These are phyloP conservation scores for Macrophomina pseudophaseolina DNA, from an alignment of 2,329 filamentous ascomycete species.

Conservation along the genomic window DNA sequence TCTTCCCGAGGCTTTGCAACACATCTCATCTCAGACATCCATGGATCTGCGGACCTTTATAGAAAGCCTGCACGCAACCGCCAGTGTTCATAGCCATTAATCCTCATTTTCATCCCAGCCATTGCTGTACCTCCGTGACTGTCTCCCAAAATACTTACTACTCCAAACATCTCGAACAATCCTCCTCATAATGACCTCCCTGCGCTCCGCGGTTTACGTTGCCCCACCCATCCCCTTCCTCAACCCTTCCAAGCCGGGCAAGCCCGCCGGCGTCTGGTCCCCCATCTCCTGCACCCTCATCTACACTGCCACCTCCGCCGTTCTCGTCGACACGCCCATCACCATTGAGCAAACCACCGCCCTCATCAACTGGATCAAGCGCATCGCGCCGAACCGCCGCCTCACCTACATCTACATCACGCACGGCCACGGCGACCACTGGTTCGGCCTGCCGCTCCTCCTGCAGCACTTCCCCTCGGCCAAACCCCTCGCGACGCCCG, in stretches of 20 bases:
- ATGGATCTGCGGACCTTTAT: no score
- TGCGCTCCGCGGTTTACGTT: constrained; percentile 23
- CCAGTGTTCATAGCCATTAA: no score
- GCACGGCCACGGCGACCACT: constrained; percentile 52
- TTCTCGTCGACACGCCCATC: constrained; percentile 47
- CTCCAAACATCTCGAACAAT: not conserved
- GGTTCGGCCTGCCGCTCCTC: constrained; percentile 41
- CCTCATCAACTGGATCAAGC: constrained; percentile 44
- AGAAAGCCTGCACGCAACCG: no score
- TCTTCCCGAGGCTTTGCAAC: no score
- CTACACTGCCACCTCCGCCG: constrained; percentile 37
- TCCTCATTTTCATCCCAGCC: no score
- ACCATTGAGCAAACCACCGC: constrained; percentile 39
- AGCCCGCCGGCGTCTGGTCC: constrained; percentile 21
- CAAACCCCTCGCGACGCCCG: constrained; percentile 34
- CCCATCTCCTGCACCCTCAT: constrained; percentile 37
- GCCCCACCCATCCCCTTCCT: constrained; percentile 12
- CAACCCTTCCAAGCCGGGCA: not conserved
- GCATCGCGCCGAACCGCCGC: constrained; percentile 33
- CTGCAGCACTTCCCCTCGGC: constrained; percentile 38
- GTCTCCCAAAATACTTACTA: no score
- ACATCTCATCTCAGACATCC: no score
- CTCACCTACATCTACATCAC: constrained; percentile 49
- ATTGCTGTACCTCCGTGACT: no score
- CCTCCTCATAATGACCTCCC: not conserved